These are phyloP conservation scores for Ganoderma multipileum DNA, from an alignment of 1,284 basidiomycete species.

Conservation along the genomic window DNA sequence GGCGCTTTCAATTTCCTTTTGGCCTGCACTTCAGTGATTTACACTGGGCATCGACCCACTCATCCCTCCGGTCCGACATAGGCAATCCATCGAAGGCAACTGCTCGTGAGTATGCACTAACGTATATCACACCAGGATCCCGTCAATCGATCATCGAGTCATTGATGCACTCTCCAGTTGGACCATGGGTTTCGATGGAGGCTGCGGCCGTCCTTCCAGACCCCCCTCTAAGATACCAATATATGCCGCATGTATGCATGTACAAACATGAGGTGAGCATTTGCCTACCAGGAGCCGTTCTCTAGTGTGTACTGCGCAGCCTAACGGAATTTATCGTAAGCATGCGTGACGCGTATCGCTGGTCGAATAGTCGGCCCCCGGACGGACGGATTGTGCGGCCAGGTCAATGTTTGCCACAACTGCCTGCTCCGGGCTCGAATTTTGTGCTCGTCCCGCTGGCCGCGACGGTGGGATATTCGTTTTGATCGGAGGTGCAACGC, in stretches of 20 bases:
- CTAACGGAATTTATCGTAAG: background rate
- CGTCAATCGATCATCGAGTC: background rate
- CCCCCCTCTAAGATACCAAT: background rate
- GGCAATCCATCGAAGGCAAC: background rate
- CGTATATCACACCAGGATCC: background rate
- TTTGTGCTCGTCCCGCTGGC: background rate
- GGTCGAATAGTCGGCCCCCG: background rate
- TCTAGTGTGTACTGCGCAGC: background rate
- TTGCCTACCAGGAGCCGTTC: background rate
- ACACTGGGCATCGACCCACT: background rate
- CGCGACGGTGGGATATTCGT: background rate
- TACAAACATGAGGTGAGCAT: background rate
- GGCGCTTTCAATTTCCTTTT: background rate
- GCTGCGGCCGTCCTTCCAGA: background rate
- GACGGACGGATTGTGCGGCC: background rate
- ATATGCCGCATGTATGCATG: background rate
- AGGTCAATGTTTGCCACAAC: background rate
- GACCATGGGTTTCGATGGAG: background rate
- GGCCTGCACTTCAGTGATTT: background rate
- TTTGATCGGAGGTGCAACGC: background rate
- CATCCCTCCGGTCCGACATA: background rate
- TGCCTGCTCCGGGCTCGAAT: background rate
- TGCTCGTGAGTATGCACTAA: background rate
- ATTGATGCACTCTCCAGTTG: background rate
- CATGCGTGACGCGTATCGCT: background rate